Base-by-base conservation (phyloP, 768 basidiomycete species). In the Auricularia sp. region DNA sequence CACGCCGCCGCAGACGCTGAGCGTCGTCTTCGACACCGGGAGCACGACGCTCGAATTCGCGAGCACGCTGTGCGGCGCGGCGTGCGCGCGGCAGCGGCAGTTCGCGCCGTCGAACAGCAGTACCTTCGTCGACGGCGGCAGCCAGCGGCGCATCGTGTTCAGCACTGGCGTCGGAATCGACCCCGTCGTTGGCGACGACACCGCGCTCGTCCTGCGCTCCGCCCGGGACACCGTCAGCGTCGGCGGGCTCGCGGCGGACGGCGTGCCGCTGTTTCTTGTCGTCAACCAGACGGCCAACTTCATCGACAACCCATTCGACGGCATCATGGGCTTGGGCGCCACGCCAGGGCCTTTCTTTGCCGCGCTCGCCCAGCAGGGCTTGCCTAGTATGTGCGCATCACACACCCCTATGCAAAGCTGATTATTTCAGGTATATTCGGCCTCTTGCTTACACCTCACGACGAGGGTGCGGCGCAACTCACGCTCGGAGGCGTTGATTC, bases 151-250 rank as follows among this genome's bases (percentile, higher is more conserved):
- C 33, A 80, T 84, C 65, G 77, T 78, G 21, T 84, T 85, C 70
- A 73, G 76, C n/a, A 84, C 84, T 1, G 83, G 83, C 62, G 70
- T 69, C 58, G 82, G 82, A 29, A 82, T 84, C 8, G 81, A 83
- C 68, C 83, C 83, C 16, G 81, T 84, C 5, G 66, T 72, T 12
- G 72, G 79, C 10, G 76, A 51, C 16, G 21, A 51, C 47, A 51
- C 47, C 18, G 8, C 47, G 14, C 47, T 51, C 14, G 47, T 51
- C 2, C 69, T 84, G 61, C 77, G 78, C 14, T 78, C 74, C 64
- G 83, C 69, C 1, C 75, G 62, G 39, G 84, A 86, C 66, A 80
- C 81, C 7, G 81, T 85, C 7, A 71, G 77, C 18, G 75, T 85
- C 51, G 83, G 80, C 3, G 79, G 77, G 10, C 73, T 83, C 18